Evolutionary conservation across 2,329 filamentous ascomycete species (phyloP), one percentile per base, ranked within the genome.

Genomic region (Botrytis fabae): DNA sequence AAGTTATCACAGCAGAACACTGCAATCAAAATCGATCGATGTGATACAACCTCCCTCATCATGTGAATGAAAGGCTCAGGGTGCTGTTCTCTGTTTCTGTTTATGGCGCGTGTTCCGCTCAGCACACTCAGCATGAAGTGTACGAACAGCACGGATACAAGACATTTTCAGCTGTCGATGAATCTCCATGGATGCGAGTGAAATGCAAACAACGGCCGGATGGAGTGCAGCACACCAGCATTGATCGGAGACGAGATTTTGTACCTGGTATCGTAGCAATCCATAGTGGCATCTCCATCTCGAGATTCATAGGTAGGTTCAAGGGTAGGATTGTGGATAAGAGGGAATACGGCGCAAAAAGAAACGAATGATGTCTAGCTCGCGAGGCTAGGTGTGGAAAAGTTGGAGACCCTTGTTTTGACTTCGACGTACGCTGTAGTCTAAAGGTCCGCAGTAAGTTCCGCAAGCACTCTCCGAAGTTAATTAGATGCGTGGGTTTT

Each of bases 81-180:
- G 44, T 65, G 48, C 25, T 61, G 25, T 25, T 16, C 38, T 61
- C 14, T 40, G 59, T 61, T 35, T 62, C 60, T 62, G 60, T n/a
- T 62, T n/a, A n/a, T 40, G 60, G 60, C 60, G 60, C 60, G 60
- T n/a, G 25, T n/a, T 62, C 60, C 60, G 60, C 60, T 62, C 60
- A 62, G 60, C 35, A 62, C n/a, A 57, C 51, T 57, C 16, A 57
- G 51, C 51, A 57, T 57, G 51, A 57, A 57, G 51, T 28, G 51
- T 57, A 57, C n/a, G 51, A 57, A 57, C 22, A 38, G 60, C 38
- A 40, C 35, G 35, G 38, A 62, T 62, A 40, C 60, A 62, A 62
- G 60, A 62, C 60, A 62, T 62, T 62, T 42, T 62, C 60, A 62
- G 60, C 60, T 62, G 35, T 38, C 22, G 35, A 62, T 40, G 35